Percentiles rank a stretch among this genome's conserved stretches.
Conservation (phyloP, 306 rosid species). For the Erythrophleum fordii region DNA sequence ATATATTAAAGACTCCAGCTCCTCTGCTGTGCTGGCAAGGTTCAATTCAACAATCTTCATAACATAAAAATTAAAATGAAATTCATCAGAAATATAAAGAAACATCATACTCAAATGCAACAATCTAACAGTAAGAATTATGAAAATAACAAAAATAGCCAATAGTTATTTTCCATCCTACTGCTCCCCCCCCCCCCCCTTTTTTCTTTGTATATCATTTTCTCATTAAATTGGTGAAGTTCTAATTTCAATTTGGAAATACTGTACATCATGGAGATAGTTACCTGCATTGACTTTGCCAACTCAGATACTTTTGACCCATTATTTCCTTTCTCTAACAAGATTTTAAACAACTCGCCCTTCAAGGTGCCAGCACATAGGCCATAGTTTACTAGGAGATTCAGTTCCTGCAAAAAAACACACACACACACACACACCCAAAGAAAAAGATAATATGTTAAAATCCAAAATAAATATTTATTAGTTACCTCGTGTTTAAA, state of each 20-base stretch:
- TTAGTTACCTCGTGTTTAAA: not conserved
- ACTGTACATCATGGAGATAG: conserved; percentile 1
- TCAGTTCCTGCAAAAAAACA: conserved; percentile 64
- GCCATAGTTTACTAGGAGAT: conserved; percentile 71
- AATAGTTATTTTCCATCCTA: not conserved
- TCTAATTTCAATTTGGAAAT: conserved; percentile 11
- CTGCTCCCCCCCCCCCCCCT: too few species aligned
- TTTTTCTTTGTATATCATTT: conserved; percentile 5
- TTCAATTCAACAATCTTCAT: conserved; percentile 78
- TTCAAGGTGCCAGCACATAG: conserved; percentile 81
- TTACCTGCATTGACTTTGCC: conserved; percentile 70
- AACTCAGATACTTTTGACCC: conserved; percentile 84
- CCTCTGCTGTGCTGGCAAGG: conserved; percentile 64
- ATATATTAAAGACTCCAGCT: conserved; percentile 73
- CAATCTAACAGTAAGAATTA: not conserved
- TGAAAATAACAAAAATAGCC: not conserved
- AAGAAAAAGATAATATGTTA: conserved; percentile 27
- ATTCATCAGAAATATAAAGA: conserved; percentile 30
- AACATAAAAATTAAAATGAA: conserved; percentile 48
- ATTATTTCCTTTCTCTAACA: conserved; percentile 74
- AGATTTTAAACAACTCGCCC: conserved; percentile 73
- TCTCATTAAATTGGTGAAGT: conserved; percentile 2
- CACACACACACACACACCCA: not conserved
- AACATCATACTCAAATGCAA: conserved; percentile 1
- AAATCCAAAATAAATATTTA: conserved; percentile 15